These are phyloP conservation scores for Beauveria caledonica DNA, from an alignment of 2,329 filamentous ascomycete species.

Conservation along the genomic window DNA sequence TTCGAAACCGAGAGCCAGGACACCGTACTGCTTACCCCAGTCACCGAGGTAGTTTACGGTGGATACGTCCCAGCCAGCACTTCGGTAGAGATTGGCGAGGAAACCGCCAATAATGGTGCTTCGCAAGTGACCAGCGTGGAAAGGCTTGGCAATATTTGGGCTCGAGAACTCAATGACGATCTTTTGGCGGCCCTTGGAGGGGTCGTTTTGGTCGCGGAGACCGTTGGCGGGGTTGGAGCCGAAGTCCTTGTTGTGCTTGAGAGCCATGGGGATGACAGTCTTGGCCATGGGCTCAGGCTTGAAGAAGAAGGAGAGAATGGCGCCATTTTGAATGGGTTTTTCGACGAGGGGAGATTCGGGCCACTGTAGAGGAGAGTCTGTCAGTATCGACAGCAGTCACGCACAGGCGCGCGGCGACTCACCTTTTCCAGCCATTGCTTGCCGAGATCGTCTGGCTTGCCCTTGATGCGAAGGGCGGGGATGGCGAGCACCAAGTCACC, in stretches of 20 bases:
- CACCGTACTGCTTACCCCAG: conserved; percentile 71
- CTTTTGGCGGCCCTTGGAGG: conserved; percentile 53
- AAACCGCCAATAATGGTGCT: conserved; percentile 76
- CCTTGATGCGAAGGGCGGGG: conserved; percentile 71
- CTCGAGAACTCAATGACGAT: conserved; percentile 74
- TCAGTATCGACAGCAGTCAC: conserved; percentile 4
- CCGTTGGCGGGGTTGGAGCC: conserved; percentile 56
- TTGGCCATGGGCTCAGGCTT: conserved; percentile 57
- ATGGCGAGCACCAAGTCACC: conserved; percentile 73
- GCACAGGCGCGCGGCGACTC: conserved; percentile 9
- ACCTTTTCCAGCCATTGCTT: conserved; percentile 56
- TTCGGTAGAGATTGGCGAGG: conserved; percentile 62
- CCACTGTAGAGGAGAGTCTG: conserved; percentile 39
- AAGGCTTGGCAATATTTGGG: conserved; percentile 80
- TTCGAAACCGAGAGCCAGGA: conserved; percentile 67
- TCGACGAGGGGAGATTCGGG: conserved; percentile 66
- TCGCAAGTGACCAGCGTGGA: conserved; percentile 69
- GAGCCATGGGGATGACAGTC: conserved; percentile 62
- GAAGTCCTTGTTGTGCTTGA: conserved; percentile 49
- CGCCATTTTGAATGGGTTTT: conserved; percentile 57
- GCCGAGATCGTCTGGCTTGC: conserved; percentile 56
- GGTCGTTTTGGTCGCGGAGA: conserved; percentile 52
- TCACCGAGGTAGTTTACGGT: conserved; percentile 71
- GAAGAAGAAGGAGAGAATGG: conserved; percentile 75
- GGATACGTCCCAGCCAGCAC: conserved; percentile 63